Conservation (phyloP, 1,284 basidiomycete species). For the Rhizopogon hawkerae region DNA sequence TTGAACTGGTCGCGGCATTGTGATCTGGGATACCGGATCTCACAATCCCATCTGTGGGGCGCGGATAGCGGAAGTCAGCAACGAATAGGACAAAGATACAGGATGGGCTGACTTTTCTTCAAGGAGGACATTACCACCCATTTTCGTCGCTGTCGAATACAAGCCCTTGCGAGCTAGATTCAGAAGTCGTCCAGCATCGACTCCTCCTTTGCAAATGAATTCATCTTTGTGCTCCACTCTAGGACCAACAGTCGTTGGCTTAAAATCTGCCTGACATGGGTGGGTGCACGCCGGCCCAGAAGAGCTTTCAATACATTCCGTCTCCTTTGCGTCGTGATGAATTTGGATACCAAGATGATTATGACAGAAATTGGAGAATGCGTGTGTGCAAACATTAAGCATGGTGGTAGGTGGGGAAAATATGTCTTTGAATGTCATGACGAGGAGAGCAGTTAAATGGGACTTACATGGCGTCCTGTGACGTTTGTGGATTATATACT, state of each 20-base stretch:
- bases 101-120: slow-evolving; percentile 26
- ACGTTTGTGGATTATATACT: not conserved
- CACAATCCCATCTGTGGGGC: slow-evolving; percentile 28
- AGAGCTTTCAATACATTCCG: slow-evolving; percentile 25
- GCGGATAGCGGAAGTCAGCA: slow-evolving; percentile 13
- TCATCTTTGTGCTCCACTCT: slow-evolving; percentile 29
- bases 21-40: slow-evolving; percentile 24
- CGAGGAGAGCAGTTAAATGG: slow-evolving; percentile 2
- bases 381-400: slow-evolving; percentile 18
- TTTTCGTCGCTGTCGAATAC: slow-evolving; percentile 25
- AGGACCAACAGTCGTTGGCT: slow-evolving; percentile 23
- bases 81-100: slow-evolving; percentile 13
- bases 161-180: slow-evolving; percentile 27
- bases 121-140: slow-evolving; percentile 30
- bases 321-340: slow-evolving; percentile 9
- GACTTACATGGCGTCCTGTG: not conserved
- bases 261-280: slow-evolving; percentile 14
- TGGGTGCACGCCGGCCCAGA: slow-evolving; percentile 30
- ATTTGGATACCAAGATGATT: slow-evolving; percentile 12
- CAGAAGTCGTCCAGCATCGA: slow-evolving; percentile 27
- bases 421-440: slow-evolving; percentile 21
- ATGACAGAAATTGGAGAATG: slow-evolving; percentile 17
- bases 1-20: slow-evolving; percentile 27
- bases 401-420: slow-evolving; percentile 19
- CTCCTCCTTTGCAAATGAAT: slow-evolving; percentile 30